Evolutionary conservation across 345 rosid species (phyloP).

Genomic region (Iberis pinnata): DNA sequence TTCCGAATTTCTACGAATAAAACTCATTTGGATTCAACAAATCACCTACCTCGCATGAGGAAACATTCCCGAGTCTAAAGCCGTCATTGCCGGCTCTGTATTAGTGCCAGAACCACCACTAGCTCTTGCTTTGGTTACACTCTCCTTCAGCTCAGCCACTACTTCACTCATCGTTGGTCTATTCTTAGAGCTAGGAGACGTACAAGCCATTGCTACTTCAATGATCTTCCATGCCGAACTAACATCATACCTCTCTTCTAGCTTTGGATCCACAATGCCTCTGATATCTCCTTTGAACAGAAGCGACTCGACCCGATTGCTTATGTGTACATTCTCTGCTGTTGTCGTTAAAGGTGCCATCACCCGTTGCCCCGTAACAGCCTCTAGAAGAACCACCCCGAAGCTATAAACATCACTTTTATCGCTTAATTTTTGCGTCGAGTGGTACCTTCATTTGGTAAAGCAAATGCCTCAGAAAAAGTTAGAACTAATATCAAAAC

Average conservation of each 20-base stretch:
- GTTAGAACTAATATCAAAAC: background rate
- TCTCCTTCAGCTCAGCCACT: constrained; percentile 35
- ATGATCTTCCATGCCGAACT: constrained; percentile 43
- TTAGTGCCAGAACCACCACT: constrained; percentile 14
- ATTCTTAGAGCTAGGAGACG: constrained; percentile 14
- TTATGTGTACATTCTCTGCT: constrained; percentile 27
- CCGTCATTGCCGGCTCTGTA: constrained; percentile 12
- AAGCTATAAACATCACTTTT: constrained; percentile 58
- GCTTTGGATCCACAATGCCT: constrained; percentile 40
- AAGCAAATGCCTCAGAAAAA: constrained; percentile 5
- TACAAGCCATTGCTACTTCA: constrained; percentile 45
- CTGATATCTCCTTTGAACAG: constrained; percentile 35
- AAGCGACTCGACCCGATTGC: constrained; percentile 28
- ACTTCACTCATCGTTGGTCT: constrained; percentile 42
- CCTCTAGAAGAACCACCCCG: constrained; percentile 47
- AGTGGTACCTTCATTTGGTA: constrained; percentile 23
- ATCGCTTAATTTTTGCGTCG: constrained; percentile 28
- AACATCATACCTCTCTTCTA: constrained; percentile 30
- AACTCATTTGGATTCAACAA: background rate
- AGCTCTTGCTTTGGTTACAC: constrained; percentile 23
- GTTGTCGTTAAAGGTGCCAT: constrained; percentile 14
- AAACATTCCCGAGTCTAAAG: constrained; percentile 18
- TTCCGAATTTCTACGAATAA: background rate
- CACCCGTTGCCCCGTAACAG: constrained; percentile 39
- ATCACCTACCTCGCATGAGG: constrained; percentile 29